These are phyloP conservation scores for Stagonosporopsis chrysanthemi DNA, from an alignment of 2,329 filamentous ascomycete genomes.

Conservation along the genomic window DNA sequence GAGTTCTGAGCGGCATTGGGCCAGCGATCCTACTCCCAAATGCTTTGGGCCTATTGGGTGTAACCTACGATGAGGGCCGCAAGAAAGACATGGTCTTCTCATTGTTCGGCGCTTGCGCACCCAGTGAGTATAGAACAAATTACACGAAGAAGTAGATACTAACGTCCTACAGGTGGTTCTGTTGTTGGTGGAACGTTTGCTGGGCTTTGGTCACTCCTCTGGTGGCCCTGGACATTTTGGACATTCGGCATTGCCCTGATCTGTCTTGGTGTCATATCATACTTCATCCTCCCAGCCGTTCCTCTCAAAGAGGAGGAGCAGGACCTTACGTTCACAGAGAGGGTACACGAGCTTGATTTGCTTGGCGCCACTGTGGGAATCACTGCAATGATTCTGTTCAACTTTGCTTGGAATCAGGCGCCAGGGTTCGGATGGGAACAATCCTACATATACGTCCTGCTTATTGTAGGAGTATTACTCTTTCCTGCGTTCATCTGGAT, in stretches of 20 bases:
- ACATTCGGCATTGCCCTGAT: conserved; percentile 51
- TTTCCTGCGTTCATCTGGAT: conserved; percentile 63
- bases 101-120: conserved; percentile 59
- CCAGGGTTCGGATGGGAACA: conserved; percentile 65
- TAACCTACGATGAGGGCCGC: conserved; percentile 63
- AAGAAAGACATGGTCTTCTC: conserved; percentile 68
- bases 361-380: conserved; percentile 60
- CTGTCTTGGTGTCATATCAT: conserved; percentile 47
- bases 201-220: conserved; percentile 52
- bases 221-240: conserved; percentile 64
- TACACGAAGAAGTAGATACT: not conserved
- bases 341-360: conserved; percentile 51
- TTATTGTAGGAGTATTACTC: conserved; percentile 65
- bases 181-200: conserved; percentile 53
- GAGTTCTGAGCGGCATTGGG: conserved; percentile 60
- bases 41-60: conserved; percentile 67
- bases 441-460: conserved; percentile 63
- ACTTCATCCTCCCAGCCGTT: conserved; percentile 51
- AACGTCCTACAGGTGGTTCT: conserved; percentile 42
- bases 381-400: conserved; percentile 64
- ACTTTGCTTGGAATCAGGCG: conserved; percentile 73
- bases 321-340: conserved; percentile 26
- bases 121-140: conserved; percentile 33
- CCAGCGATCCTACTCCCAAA: conserved; percentile 71
- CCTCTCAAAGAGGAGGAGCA: conserved; percentile 28